These are phyloP conservation scores for Psilocybe azurescens DNA, from an alignment of 768 basidiomycete genomes.

Conservation along the genomic window DNA sequence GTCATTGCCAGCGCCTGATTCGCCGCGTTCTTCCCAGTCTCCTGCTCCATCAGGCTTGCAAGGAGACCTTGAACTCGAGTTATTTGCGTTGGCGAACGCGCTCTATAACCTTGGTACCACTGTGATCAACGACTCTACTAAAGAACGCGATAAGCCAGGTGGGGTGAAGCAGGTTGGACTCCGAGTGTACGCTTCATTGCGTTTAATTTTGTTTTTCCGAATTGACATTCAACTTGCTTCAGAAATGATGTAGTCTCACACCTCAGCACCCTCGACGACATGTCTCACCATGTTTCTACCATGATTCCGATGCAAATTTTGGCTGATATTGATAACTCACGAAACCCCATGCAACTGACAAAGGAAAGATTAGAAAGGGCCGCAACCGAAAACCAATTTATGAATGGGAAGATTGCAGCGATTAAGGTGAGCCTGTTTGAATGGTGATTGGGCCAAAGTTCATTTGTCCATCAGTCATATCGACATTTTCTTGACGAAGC, in stretches of 20 bases:
- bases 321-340: slow-evolving; percentile 78
- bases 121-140: slow-evolving; percentile 82
- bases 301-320: slow-evolving; percentile 80
- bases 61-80: slow-evolving; percentile 78
- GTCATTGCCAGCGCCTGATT: slow-evolving; percentile 54
- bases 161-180: slow-evolving; percentile 80
- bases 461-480: slow-evolving; percentile 61
- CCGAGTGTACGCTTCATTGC: slow-evolving; percentile 58
- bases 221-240: slow-evolving; percentile 13
- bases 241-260: slow-evolving; percentile 81
- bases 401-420: slow-evolving; percentile 87
- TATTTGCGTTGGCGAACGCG: slow-evolving; percentile 77
- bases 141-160: slow-evolving; percentile 74
- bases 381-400: slow-evolving; percentile 89
- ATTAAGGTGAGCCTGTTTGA: slow-evolving; percentile 56
- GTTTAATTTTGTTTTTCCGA: neutral
- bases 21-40: slow-evolving; percentile 76
- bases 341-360: slow-evolving; percentile 84
- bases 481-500: slow-evolving; percentile 71
- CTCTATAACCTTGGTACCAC: slow-evolving; percentile 85
- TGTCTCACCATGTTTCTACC: slow-evolving; percentile 62
- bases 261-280: slow-evolving; percentile 68
- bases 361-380: slow-evolving; percentile 81
- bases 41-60: slow-evolving; percentile 71
- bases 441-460: slow-evolving; percentile 5